A percentile compares a stretch with the other conserved stretches of the same genome.
Conservation (phyloP, 306 rosid species). For the Quillaja saponaria region DNA sequence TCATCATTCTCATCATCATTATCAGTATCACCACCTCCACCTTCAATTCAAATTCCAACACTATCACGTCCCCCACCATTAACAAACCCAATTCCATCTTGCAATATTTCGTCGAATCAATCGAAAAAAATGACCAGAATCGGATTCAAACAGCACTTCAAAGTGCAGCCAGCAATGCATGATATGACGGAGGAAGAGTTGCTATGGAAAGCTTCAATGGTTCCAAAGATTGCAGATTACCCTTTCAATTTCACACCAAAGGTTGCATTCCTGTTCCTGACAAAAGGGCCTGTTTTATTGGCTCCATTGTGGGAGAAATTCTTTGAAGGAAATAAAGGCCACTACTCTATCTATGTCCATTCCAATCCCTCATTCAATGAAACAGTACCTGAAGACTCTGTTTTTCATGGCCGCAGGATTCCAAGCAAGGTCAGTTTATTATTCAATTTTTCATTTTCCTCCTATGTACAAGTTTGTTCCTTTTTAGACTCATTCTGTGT, state of each 20-base stretch:
- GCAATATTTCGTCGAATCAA: not conserved
- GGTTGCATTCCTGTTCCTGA: constrained; percentile 81
- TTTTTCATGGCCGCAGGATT: constrained; percentile 58
- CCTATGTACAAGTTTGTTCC: no score
- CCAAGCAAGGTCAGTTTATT: constrained; percentile 75
- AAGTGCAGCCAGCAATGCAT: constrained; percentile 46
- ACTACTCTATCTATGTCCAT: constrained; percentile 75
- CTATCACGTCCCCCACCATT: not conserved
- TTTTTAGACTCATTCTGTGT: not conserved
- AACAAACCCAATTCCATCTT: constrained; percentile 6
- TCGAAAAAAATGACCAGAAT: constrained; percentile 16
- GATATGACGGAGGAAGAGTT: constrained; percentile 74
- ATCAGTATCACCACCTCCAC: not conserved
- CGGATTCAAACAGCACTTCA: constrained; percentile 40
- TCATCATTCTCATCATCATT: not conserved
- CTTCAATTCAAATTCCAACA: not conserved
- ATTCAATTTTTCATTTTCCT: not conserved
- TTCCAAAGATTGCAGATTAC: constrained; percentile 30
- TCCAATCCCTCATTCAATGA: constrained; percentile 49
- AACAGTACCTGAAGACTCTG: constrained; percentile 44
- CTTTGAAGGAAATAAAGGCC: constrained; percentile 60
- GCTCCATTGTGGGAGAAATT: constrained; percentile 83
- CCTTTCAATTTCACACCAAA: constrained; percentile 54
- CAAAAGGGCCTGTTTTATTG: constrained; percentile 56
- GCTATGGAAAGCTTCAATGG: constrained; percentile 75